Evolutionary conservation across 306 rosid species (phyloP).

Genomic region (Corylus americana): DNA sequence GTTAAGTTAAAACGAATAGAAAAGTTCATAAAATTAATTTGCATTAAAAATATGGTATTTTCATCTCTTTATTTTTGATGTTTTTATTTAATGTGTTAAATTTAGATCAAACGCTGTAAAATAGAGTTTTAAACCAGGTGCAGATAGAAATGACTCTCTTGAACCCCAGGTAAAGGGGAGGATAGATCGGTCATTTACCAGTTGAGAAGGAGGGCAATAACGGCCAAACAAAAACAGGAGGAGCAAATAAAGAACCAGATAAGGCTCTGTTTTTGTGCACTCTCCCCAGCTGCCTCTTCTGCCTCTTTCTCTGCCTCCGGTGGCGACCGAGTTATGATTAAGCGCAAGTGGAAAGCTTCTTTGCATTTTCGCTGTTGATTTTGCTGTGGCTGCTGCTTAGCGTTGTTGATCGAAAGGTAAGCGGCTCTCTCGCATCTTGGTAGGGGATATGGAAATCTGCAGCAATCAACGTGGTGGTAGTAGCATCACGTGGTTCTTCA

Average conservation of each 20-base stretch:
- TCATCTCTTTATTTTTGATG: too few species aligned
- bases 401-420: constrained; percentile 20
- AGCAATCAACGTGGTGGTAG: constrained; percentile 50
- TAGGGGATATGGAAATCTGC: constrained; percentile 54
- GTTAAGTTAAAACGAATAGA: too few species aligned
- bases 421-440: constrained; percentile 4
- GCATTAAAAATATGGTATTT: too few species aligned
- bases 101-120: too few species aligned
- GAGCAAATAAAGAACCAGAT: not conserved
- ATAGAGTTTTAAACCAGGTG: too few species aligned
- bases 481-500: constrained; percentile 84
- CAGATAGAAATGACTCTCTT: too few species aligned
- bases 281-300: not conserved
- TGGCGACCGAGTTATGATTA: not conserved
- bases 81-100: too few species aligned
- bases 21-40: too few species aligned
- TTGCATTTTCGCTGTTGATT: constrained; percentile 3
- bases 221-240: not conserved
- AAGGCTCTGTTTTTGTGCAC: constrained; percentile 3
- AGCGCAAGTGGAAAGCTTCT: constrained; percentile 1
- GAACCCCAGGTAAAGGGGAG: not conserved
- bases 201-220: not conserved
- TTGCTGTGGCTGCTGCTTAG: not conserved
- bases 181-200: not conserved
- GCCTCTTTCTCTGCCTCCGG: not conserved